phyloP scores from a whole-genome alignment of 495 filamentous ascomycete species.

The Neurospora sp. region DNA sequence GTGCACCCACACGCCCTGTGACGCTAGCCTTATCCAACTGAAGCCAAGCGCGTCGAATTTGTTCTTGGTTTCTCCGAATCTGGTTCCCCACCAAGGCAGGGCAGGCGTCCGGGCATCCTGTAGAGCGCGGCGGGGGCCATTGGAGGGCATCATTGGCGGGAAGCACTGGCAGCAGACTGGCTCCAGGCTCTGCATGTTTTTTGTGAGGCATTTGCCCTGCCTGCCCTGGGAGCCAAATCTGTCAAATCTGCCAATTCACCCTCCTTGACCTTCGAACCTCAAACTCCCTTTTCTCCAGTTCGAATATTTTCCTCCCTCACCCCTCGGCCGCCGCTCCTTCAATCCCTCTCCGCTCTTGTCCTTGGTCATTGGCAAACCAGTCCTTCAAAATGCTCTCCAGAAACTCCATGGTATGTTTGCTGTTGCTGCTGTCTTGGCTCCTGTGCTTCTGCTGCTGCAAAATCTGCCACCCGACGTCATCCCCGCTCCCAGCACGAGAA shows the following conservation, averaged over 20 bases:
- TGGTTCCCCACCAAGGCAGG: background rate
- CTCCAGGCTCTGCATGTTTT: slow-evolving; percentile 2
- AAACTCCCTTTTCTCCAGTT: slow-evolving; percentile 6
- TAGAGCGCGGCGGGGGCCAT: background rate
- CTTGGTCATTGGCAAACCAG: slow-evolving; percentile 12
- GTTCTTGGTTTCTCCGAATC: background rate
- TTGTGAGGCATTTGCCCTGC: slow-evolving; percentile 22
- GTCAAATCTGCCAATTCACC: background rate
- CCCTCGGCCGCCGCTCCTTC: background rate
- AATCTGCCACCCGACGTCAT: slow-evolving; percentile 11
- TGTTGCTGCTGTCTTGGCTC: background rate
- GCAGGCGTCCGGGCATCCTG: background rate
- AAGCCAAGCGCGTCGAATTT: background rate
- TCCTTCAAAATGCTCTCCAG: slow-evolving; percentile 48
- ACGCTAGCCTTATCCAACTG: background rate
- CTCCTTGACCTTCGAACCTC: background rate
- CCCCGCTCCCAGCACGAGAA: background rate
- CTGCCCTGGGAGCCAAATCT: background rate
- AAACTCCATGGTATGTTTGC: slow-evolving; percentile 40
- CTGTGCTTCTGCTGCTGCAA: slow-evolving; percentile 1
- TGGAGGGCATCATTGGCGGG: background rate
- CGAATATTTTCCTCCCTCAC: slow-evolving; percentile 4
- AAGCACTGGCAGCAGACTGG: background rate
- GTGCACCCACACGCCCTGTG: background rate
- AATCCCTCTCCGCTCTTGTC: slow-evolving; percentile 1